Base-by-base conservation (phyloP, 2,329 filamentous ascomycete species). In the Aspergillus bombycis region DNA sequence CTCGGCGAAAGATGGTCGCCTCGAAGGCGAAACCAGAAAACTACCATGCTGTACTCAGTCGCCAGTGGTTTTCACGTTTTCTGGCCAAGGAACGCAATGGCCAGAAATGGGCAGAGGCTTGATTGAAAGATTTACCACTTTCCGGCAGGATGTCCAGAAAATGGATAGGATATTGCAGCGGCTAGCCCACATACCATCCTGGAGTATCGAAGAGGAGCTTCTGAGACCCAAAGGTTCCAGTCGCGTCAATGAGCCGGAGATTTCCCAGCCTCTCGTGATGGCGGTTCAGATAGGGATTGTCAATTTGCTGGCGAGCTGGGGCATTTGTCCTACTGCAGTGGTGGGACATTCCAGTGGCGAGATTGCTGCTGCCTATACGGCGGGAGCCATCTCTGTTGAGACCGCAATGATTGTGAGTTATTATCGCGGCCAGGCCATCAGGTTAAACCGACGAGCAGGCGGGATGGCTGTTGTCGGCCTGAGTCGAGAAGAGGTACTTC, bases 281-380 rank as follows among this genome's bases (percentile, higher is more conserved):
- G 70, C 67, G 2, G 34, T 77, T 4, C 75, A 77, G 36, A 62
- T 77, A 4, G 74, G 69, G 0, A 58, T 77, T 0, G 67, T 76
- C 1, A 69, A 76, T 52, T 63, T 77, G 9, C 45, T 77, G 4
- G 58, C 62, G 1, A 68, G 21, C 74, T 70, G 70, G 57, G 61
- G 28, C 68, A 50, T 77, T 36, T 58, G 61, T 10, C 72, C 74
- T 8, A 59, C 57, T n/a, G 53, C 57, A 7, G 71, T 75, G 2
- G 64, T 60, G 0, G 74, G 75, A 4, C 75, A 77, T 50, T 75
- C 73, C 0, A 74, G 72, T 4, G 75, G 75, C 2, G 75, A 77
- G 43, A 75, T 83, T 21, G 62, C 34, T 7, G 65, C 63, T 0
- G 67, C 65, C 2, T 68, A 58, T 52, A 58, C 64, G 2, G 58